Conservation (phyloP, 495 filamentous ascomycete species). For the Parathielavia hyrcaniae region DNA sequence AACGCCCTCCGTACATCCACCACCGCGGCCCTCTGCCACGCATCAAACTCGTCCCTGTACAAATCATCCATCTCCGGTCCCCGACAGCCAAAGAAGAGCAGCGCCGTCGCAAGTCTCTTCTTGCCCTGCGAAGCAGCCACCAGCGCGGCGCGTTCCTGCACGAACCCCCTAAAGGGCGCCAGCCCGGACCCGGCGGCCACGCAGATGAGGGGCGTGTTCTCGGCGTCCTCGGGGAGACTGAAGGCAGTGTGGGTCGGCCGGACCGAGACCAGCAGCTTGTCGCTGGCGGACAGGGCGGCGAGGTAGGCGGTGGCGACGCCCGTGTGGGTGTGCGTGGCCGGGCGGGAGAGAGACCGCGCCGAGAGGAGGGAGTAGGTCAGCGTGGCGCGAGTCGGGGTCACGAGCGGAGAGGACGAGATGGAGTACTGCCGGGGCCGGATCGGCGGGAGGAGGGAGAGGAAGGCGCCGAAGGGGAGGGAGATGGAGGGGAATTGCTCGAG, state of each 20-base stretch:
- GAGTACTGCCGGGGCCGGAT: constrained; percentile 73
- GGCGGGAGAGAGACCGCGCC: constrained; percentile 47
- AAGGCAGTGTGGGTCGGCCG: constrained; percentile 55
- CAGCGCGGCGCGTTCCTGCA: constrained; percentile 58
- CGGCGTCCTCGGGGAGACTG: constrained; percentile 54
- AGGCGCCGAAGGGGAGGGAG: constrained; percentile 53
- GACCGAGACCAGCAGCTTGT: constrained; percentile 57
- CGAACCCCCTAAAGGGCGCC: constrained; percentile 65
- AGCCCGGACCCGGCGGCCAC: constrained; percentile 51
- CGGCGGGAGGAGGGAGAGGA: constrained; percentile 63
- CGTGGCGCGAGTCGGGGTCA: constrained; percentile 51
- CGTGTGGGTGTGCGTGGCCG: constrained; percentile 37
- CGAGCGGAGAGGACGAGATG: constrained; percentile 67
- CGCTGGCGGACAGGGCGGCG: constrained; percentile 52
- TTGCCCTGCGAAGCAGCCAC: constrained; percentile 35
- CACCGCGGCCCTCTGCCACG: constrained; percentile 53
- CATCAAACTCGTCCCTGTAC: constrained; percentile 52
- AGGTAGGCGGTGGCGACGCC: constrained; percentile 59
- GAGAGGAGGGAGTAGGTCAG: constrained; percentile 64
- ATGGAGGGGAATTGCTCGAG: constrained; percentile 53
- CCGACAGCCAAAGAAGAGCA: constrained; percentile 62
- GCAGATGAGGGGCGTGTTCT: constrained; percentile 59
- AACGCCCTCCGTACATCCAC: constrained; percentile 55
- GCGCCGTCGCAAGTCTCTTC: constrained; percentile 48
- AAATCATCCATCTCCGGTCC: constrained; percentile 52